phyloP scores from a whole-genome alignment of 106 monocot genomes.

The Acorus calamus region DNA sequence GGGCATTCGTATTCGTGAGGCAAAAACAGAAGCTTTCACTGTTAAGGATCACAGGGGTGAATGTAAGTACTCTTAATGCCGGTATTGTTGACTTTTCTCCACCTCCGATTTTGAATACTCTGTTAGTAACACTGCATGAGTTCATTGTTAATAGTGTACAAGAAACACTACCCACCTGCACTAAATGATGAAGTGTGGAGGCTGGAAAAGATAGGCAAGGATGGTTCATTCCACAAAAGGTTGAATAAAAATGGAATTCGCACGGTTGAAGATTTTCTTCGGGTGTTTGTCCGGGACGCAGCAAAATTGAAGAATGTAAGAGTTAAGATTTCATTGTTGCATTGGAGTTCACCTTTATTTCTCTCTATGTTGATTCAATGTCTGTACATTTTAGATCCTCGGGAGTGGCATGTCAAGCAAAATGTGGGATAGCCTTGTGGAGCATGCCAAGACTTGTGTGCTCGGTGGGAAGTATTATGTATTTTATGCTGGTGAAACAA shows the following conservation, averaged over 20 bases:
- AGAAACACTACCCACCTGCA: conserved; percentile 96
- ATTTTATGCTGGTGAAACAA: conserved; percentile 71
- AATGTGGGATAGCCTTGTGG: conserved; percentile 93
- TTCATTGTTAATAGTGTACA: conserved; percentile 57
- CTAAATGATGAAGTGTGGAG: conserved; percentile 96
- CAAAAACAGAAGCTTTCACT: conserved; percentile 82
- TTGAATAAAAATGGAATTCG: conserved; percentile 51
- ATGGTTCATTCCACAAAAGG: conserved; percentile 90
- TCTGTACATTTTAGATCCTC: conserved; percentile 43
- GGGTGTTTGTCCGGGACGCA: conserved; percentile 59
- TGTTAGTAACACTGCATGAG: no score
- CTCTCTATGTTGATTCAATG: background rate
- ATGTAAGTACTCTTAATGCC: conserved; percentile 26
- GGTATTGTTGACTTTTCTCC: no score
- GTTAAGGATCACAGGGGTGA: conserved; percentile 79
- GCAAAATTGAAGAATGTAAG: conserved; percentile 68
- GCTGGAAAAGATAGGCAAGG: conserved; percentile 96
- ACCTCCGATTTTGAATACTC: no score
- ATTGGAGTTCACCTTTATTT: background rate
- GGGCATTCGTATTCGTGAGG: conserved; percentile 54
- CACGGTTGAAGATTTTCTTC: conserved; percentile 88
- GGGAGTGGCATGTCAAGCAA: conserved; percentile 92
- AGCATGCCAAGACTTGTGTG: conserved; percentile 91
- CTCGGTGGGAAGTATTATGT: conserved; percentile 79
- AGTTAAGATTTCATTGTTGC: background rate